Base-by-base conservation (phyloP, 2,329 filamentous ascomycete genomes). In the Pseudocercospora macadamiae region DNA sequence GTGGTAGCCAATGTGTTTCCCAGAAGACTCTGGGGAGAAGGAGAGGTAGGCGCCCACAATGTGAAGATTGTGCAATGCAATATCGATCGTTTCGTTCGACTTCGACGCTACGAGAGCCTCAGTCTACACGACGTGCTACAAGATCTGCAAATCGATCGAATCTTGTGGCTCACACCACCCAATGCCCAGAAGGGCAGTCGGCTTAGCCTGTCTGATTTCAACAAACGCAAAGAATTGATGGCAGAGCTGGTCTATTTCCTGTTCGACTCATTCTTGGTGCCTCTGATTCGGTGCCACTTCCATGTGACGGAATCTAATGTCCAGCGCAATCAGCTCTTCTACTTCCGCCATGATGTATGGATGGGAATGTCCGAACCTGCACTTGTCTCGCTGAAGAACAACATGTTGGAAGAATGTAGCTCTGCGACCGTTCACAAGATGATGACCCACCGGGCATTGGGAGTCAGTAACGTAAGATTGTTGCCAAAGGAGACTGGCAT, bases 301-400 rank as follows among this genome's bases (percentile, higher is more conserved):
- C 93, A 97, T 70, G 90, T 97, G 34, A 99, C 95, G 0, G 95
- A 99, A 73, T 95, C 92, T 0, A 92, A 86, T 63, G 80, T 81
- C 1, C 86, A 96, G 70, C 87, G 89, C 14, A 91, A 95, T 67
- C 86, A 86, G 25, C 77, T 97, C 0, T 96, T 96, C 74, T 99
- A 91, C 76, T 97, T 97, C 71, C 89, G 93, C 3, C 95, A 99
- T 64, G 95, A 99, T 73, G 81, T 95, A 8, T 99, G 95, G 95
- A 86, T 84, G 51, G 82, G 82, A 37, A 75, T 97, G 30, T 86
- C 88, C 1, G 87, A 93, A 66, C 89, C 92, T 5, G 85, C 88
- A 0, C 78, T 97, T 71, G 74, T 80, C 1, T 77, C 77, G 0
- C 76, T 97, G 19, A 95, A 89, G 69, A 66, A 77, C 1, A 82